Evolutionary conservation across 2,329 filamentous ascomycete species (phyloP), one percentile per base, ranked within the genome.

Genomic region (Hypoxylon sp.): DNA sequence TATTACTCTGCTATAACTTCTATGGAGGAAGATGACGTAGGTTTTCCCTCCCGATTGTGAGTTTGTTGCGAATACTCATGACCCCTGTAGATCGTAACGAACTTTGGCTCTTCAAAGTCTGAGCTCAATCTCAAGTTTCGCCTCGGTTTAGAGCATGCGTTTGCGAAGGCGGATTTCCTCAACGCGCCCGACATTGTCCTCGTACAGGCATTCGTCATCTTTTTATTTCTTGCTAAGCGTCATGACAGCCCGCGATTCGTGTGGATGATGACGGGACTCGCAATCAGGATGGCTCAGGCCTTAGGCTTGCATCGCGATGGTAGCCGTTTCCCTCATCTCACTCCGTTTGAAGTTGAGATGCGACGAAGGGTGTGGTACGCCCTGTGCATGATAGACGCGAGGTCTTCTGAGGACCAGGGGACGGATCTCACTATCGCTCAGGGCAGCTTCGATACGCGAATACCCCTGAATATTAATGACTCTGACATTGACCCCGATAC

Each of bases 381-480:
- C 65, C 76, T 89, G 2, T 88, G 85, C 70, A 80, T 89, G 13
- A 78, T 91, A 0, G 89, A 92, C 73, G 82, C 84, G 2, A 80
- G 89, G 65, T 83, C 88, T 1, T 86, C 87, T 0, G 89, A 91
- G 73, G 87, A 91, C 64, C 87, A 91, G 73, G 88, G 88, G 0
- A 87, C 86, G 21, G 88, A 91, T 65, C 85, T 88, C 2, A 87
- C 85, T 0, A 89, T 91, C 46, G 77, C 83, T 1, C 82, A 87
- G 53, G 82, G 85, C 11, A 84, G 84, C 10, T 91, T 87, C 71
- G 89, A 92, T 73, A 90, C 89, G 0, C 83, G 80, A 60, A 72
- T 83, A 7, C 85, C 85, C 1, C 69, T 81, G 4, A 86, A 86
- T 48, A 79, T 86, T 47, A 83, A 87, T 66, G 83, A 86, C 44